Conservation (phyloP, 2,329 filamentous ascomycete species). For the Arthrinium puccinioides region DNA sequence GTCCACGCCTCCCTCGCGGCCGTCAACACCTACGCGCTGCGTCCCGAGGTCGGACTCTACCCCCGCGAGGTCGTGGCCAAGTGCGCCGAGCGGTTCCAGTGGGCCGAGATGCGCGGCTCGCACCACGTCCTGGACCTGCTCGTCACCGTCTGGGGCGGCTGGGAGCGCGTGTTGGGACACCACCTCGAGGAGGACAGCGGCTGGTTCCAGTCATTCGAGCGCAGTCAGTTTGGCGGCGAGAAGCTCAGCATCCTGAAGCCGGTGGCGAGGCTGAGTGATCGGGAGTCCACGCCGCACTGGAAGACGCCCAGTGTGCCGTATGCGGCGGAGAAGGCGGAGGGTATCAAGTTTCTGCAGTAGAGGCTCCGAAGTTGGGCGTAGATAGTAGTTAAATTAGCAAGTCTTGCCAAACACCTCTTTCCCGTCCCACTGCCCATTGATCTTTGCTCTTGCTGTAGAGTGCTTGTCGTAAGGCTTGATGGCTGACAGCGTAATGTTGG, state of each 20-base stretch:
- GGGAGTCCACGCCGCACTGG: constrained; percentile 12
- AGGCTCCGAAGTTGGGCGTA: neutral
- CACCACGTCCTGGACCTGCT: constrained; percentile 19
- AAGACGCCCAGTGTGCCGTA: constrained; percentile 15
- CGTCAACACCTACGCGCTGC: constrained; percentile 18
- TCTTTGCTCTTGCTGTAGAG: too few species aligned
- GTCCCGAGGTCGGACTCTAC: constrained; percentile 23
- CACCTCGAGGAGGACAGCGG: constrained; percentile 14
- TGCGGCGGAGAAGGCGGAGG: constrained; percentile 8
- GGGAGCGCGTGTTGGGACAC: constrained; percentile 12
- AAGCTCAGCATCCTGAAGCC: constrained; percentile 16
- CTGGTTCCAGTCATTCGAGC: constrained; percentile 16
- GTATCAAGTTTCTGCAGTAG: neutral
- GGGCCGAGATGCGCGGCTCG: constrained; percentile 16
- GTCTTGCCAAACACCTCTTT: too few species aligned
- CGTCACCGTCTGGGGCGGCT: constrained; percentile 14
- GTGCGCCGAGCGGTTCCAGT: constrained; percentile 17
- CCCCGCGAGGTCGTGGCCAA: constrained; percentile 12
- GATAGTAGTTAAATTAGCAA: too few species aligned
- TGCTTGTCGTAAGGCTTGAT: neutral
- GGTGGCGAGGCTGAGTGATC: constrained; percentile 14
- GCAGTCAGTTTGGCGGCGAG: constrained; percentile 13
- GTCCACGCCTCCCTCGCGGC: constrained; percentile 21
- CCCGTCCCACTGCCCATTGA: too few species aligned
- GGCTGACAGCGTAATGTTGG: too few species aligned